These are phyloP conservation scores for Fusarium protoensiforme DNA, from an alignment of 2,329 filamentous ascomycete genomes.

Conservation along the genomic window DNA sequence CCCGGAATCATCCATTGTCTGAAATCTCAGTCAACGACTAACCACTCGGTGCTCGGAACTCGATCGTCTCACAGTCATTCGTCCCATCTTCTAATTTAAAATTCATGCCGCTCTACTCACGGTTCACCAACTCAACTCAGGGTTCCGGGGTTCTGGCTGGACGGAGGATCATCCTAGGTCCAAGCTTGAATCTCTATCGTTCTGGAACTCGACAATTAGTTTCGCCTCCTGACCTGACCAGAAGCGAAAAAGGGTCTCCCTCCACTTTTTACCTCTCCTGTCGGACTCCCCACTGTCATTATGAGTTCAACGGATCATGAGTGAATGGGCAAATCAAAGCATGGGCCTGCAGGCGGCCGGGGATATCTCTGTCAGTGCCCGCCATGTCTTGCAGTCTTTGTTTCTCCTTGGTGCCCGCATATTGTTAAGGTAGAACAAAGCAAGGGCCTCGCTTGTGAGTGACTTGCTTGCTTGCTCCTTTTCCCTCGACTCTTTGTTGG, in stretches of 20 bases:
- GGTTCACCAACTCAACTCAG: slow-evolving; percentile 11
- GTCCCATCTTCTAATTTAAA: slow-evolving; percentile 23
- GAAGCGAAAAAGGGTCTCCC: neutral
- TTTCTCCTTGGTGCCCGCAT: slow-evolving; percentile 3
- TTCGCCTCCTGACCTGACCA: slow-evolving; percentile 3
- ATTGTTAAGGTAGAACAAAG: neutral
- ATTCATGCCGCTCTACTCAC: neutral
- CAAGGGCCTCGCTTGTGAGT: neutral
- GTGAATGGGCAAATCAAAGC: slow-evolving; percentile 18
- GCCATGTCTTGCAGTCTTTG: neutral
- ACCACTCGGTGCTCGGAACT: neutral
- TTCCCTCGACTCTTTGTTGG: neutral
- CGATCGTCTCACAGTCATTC: neutral
- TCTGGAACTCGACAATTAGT: slow-evolving; percentile 20
- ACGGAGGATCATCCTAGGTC: neutral
- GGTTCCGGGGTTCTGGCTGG: slow-evolving; percentile 6
- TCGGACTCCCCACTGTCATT: neutral
- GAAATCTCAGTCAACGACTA: neutral
- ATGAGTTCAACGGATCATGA: neutral
- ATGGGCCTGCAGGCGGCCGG: slow-evolving; percentile 1
- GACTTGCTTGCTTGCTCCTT: neutral
- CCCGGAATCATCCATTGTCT: neutral
- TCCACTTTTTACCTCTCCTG: slow-evolving; percentile 8
- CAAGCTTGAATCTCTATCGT: slow-evolving; percentile 16
- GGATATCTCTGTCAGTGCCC: neutral